Evolutionary conservation across 2,329 filamentous ascomycete genomes (phyloP).

Genomic region (Calonectria ilicicola): DNA sequence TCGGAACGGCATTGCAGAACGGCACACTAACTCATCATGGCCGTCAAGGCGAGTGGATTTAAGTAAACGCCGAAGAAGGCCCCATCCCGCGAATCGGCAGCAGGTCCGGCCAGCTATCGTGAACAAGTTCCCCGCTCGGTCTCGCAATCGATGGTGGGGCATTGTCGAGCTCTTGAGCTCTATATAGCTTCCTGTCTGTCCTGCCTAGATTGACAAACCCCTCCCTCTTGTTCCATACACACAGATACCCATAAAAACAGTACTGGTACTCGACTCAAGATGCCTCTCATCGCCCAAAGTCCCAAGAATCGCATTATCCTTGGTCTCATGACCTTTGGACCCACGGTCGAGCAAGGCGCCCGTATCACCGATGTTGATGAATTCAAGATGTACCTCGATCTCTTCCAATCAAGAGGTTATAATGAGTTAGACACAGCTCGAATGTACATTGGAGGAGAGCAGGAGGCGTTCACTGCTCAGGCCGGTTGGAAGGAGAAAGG

Average conservation of each 20-base stretch:
- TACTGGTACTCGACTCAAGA: conserved; percentile 43
- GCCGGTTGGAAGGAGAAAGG: conserved; percentile 84
- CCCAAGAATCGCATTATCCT: conserved; percentile 79
- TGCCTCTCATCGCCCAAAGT: conserved; percentile 59
- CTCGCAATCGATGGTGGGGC: conserved; percentile 10
- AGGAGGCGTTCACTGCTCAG: conserved; percentile 83
- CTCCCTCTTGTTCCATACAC: background rate
- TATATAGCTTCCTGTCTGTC: background rate
- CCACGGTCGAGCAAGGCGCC: conserved; percentile 70
- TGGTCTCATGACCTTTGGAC: conserved; percentile 87
- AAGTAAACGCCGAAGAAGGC: conserved; percentile 15
- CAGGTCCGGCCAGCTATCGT: background rate
- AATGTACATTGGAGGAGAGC: conserved; percentile 76
- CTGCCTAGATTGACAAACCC: background rate
- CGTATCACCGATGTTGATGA: conserved; percentile 76
- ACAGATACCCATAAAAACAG: background rate
- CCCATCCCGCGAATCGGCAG: conserved; percentile 5
- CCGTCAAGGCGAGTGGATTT: conserved; percentile 5
- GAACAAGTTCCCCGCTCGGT: conserved; percentile 11
- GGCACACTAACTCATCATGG: conserved; percentile 1
- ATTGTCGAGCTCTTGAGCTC: background rate
- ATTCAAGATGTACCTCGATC: conserved; percentile 78
- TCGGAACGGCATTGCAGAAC: background rate
- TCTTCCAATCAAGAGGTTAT: conserved; percentile 83
- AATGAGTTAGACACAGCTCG: conserved; percentile 88